Conservation (phyloP, 345 rosid genomes). For the Eucalyptus cladocalyx region DNA sequence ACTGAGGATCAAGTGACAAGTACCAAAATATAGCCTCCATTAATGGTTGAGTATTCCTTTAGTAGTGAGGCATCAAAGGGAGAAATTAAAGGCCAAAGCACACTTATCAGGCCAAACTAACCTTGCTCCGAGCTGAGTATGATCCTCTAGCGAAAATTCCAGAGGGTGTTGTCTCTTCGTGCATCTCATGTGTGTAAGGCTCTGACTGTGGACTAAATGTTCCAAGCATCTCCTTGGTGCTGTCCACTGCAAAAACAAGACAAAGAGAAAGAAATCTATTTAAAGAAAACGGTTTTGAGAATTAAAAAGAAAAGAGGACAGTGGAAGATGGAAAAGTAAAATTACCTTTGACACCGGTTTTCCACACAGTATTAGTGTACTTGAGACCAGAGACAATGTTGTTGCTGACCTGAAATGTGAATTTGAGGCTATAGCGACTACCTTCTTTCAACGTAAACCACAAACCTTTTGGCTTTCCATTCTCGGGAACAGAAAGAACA, state of each 20-base stretch:
- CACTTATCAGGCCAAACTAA: neutral
- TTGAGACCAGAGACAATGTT: conserved; percentile 88
- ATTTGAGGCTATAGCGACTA: conserved; percentile 54
- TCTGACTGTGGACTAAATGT: conserved; percentile 92
- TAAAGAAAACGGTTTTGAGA: neutral
- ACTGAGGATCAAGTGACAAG: neutral
- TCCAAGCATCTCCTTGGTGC: conserved; percentile 82
- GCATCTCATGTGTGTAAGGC: conserved; percentile 65
- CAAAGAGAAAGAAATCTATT: neutral
- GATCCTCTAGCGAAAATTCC: conserved; percentile 84
- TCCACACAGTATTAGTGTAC: conserved; percentile 75
- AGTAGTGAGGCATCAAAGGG: neutral
- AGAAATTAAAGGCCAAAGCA: neutral
- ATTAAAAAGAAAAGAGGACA: neutral
- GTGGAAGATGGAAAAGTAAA: neutral
- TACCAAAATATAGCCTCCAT: neutral
- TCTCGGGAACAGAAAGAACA: conserved; percentile 47
- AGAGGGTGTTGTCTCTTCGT: conserved; percentile 85
- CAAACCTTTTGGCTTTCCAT: conserved; percentile 53
- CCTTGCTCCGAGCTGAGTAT: conserved; percentile 83
- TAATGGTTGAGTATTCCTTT: neutral
- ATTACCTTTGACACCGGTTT: conserved; percentile 60
- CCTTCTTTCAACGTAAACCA: conserved; percentile 96
- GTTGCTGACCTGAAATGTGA: conserved; percentile 65
- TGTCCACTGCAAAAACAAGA: conserved; percentile 40